phyloP scores from a whole-genome alignment of 768 basidiomycete genomes.

The Podaxis sp. region DNA sequence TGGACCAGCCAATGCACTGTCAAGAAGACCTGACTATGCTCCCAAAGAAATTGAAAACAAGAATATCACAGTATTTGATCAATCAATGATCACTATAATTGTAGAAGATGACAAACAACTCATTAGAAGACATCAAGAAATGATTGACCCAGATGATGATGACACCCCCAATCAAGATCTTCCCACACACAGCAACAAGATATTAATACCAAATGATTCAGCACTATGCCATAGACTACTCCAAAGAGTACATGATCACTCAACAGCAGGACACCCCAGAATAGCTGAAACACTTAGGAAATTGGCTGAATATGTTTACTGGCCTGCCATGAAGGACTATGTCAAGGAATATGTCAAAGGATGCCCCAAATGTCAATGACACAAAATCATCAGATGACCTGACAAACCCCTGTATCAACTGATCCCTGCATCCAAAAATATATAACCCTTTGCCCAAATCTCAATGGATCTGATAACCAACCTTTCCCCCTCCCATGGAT shows the following conservation, averaged over 20 bases:
- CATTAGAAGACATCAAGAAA: neutral
- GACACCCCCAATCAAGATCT: neutral
- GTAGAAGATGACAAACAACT: neutral
- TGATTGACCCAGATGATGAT: neutral
- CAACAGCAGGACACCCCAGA: constrained; percentile 18
- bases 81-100: neutral
- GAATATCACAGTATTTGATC: neutral
- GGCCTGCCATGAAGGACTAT: constrained; percentile 22
- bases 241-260: constrained; percentile 7
- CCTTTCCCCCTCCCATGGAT: no score
- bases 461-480: no score
- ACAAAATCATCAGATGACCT: constrained; percentile 15
- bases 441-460: constrained; percentile 7
- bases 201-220: constrained; percentile 6
- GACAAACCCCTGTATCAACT: constrained; percentile 3
- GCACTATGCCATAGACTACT: constrained; percentile 1
- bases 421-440: neutral
- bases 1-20: neutral
- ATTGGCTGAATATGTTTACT: constrained; percentile 19
- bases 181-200: neutral
- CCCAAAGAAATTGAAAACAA: neutral
- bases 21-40: neutral
- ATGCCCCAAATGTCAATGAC: constrained; percentile 23
- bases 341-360: constrained; percentile 23
- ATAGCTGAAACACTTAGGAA: constrained; percentile 7